Conservation (phyloP, 2,329 filamentous ascomycete species). For the Stemphylium beticola region DNA sequence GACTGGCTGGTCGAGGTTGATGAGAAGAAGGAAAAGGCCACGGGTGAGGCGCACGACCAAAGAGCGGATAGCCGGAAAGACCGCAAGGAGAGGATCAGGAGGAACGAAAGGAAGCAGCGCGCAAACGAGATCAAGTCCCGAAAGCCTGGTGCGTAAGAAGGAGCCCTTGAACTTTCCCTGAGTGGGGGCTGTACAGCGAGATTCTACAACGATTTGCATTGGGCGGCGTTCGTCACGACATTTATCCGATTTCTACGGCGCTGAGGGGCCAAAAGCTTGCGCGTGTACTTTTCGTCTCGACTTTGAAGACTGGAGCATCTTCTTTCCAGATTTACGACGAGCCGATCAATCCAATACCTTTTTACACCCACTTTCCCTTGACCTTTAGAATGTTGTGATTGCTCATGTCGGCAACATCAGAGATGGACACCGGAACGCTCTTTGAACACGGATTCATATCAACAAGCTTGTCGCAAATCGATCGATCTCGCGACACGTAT, state of each 20-base stretch:
- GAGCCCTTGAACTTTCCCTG: constrained; percentile 12
- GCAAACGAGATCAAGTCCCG: constrained; percentile 70
- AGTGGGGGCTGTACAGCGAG: not conserved
- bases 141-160: constrained; percentile 51
- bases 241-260: constrained; percentile 20
- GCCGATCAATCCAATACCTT: too few species aligned
- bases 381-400: too few species aligned
- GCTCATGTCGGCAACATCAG: too few species aligned
- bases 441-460: too few species aligned
- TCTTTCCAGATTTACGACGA: not conserved
- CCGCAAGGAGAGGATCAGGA: constrained; percentile 56
- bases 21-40: constrained; percentile 70
- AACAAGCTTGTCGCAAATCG: too few species aligned
- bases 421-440: too few species aligned
- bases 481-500: too few species aligned
- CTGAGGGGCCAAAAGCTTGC: constrained; percentile 8
- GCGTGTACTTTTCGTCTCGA: not conserved
- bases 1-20: constrained; percentile 95
- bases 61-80: constrained; percentile 67
- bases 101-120: constrained; percentile 53
- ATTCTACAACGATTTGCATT: constrained; percentile 33
- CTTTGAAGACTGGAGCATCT: not conserved
- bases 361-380: too few species aligned
- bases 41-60: constrained; percentile 62
- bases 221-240: constrained; percentile 35